Base-by-base conservation (phyloP, 140 eudicot species). In the Flaveria floridana region DNA sequence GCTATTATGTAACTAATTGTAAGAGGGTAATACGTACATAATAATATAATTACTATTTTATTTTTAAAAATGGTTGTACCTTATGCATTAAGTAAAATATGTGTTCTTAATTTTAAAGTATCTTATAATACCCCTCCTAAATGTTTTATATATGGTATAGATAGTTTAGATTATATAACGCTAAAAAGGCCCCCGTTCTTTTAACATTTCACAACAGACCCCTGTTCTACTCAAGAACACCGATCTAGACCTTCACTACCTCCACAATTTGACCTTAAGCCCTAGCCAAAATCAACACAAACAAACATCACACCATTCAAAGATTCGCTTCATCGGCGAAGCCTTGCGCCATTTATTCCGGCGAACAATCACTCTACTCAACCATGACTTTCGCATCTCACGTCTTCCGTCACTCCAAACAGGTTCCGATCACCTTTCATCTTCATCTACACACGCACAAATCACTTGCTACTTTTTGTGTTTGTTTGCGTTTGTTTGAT, bases 351-450 rank as follows among this genome's bases (percentile, higher is more conserved):
- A 66, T 78, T 77, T 74, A 47, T 51, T 77, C 86, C 86, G 67
- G 79, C 65, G 48, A 73, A 73, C 48, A 20, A 67, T 56, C 18
- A 44, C 76, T 48, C 65, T 50, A 23, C 53, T 65, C 74, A 72
- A 51, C 56, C 86, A 88, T 86, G 97, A 83, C 87, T 65, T 76
- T 81, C 80, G 88, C 92, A 47, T 80, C 95, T 74, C 87, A 85
- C 69, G 57, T 90, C 77, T 64, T 86, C 62, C 87, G 84, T 79
- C 95, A 86, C 82, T 86, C 97, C 16, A 88, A 78, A 69, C 84
- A 86, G 91, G 97, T 87, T 56, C 82, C 47, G 34, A 70, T 67
- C 79, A 65, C 63, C 62, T 73, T 16, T 14, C 77, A 28, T 66
- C n/a, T 28, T 56, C 77, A 20, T 47, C 64, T 4, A 5, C 21